Base-by-base conservation (phyloP, 2,329 filamentous ascomycete species). In the Apiospora arundinis region DNA sequence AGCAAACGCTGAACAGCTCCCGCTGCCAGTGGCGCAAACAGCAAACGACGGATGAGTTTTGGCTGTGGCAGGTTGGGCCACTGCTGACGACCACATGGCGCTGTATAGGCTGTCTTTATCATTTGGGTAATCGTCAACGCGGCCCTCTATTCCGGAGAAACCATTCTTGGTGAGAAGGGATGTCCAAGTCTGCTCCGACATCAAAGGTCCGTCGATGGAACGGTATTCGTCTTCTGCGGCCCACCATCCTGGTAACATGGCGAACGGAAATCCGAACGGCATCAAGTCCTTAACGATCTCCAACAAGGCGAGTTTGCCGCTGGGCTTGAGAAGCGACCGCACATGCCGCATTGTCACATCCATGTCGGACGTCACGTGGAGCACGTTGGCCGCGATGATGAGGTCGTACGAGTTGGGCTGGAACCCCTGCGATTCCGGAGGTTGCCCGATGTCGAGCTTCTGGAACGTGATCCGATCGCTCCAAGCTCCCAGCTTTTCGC, bases 341-440 rank as follows among this genome's bases (percentile, higher is more conserved):
- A 79, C 71, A 28, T 80, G 75, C 1, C 28, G 42, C 1, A 80
- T 70, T 0, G 77, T 78, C n/a, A 73, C 69, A 8, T 60, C 66
- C 11, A 78, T 70, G 25, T 70, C 69, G 4, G 74, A 72, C 2
- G 78, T 80, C 7, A 78, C 77, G 67, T 80, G 78, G 2, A 80
- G 71, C 0, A 77, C 78, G 52, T 80, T 77, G 21, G 77, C 70
- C 4, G 78, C 77, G 42, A 80, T 70, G 28, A 80, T 74, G 8
- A 80, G 45, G 69, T 80, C 80, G 60, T 77, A 81, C 18, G 73
- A 63, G 1, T 70, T 74, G 2, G 67, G 40, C 23, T 78, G 70
- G 73, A 81, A 81, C 0, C 79, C 80, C 65, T 82, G 80, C 21
- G 78, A 73, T 37, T 72, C 28, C 6, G 78, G 76, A 56, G 76